Evolutionary conservation across 2,329 filamentous ascomycete species (phyloP), one percentile per base, ranked within the genome.

Genomic region (Diplodia mutila): DNA sequence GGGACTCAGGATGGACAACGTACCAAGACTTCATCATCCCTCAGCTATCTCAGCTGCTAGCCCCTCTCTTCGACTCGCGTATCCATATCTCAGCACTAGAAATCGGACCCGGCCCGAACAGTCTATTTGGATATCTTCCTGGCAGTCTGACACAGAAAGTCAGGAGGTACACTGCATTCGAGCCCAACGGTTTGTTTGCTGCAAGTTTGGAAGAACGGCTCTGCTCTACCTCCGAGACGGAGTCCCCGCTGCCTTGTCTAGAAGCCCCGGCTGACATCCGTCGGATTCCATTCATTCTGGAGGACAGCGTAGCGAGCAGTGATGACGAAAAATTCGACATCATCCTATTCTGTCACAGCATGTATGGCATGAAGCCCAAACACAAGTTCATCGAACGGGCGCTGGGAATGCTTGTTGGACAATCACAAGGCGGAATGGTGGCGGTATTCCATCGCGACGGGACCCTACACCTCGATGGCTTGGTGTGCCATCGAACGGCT

Each of bases 321-420:
- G 37, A 61, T 29, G 27, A 76, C 39, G 73, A 80, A 27, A 82
- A 78, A 68, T 89, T 83, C 71, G 82, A 90, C 69, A 14, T 89
- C 49, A 74, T 90, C 21, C 72, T 90, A 4, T 87, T 90, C 75
- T 89, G 86, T 70, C 87, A 89, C 73, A 88, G 87, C 77, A 83
- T 89, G 83, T 89, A 89, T 70, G 86, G 85, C 68, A 85, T 89
- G 83, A 80, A 79, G 0, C 79, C 80, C 2, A 85, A 86, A 70
- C 71, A 69, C n/a, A 73, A 18, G 1, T 81, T 80, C 68, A 82
- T 90, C 69, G 73, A 83, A 72, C 71, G 69, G 21, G 81, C 84
- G 1, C 72, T 89, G 9, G 71, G 74, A 21, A 79, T 86, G 80
- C 84, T 89, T 39, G 74, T 70, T 69, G 70, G 79, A 66, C 67